phyloP scores from a whole-genome alignment of 169 alveolate species.

The Plasmodium cynomolgi region DNA sequence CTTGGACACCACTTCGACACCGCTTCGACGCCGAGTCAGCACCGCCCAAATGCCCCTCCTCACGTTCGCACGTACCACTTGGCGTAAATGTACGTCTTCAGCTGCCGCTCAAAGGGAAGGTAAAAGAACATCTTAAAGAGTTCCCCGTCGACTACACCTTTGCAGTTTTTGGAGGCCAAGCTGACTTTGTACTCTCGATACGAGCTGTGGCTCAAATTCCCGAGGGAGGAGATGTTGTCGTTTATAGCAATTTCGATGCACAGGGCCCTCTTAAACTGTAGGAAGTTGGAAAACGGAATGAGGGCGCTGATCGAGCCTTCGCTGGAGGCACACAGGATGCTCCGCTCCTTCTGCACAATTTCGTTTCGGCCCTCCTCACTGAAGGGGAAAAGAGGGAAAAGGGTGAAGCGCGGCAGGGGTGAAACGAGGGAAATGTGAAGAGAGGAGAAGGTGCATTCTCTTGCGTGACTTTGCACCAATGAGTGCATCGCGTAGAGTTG shows the following conservation, averaged over 20 bases:
- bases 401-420: neutral
- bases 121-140: constrained; percentile 46
- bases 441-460: neutral
- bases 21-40: neutral
- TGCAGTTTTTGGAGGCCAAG: constrained; percentile 18
- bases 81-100: constrained; percentile 39
- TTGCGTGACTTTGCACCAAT: neutral
- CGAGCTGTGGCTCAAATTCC: constrained; percentile 34
- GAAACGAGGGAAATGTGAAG: too few relatives aligned
- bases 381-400: neutral
- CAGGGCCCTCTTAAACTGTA: constrained; percentile 43
- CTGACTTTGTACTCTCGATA: constrained; percentile 28
- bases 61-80: constrained; percentile 22
- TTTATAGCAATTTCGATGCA: constrained; percentile 61
- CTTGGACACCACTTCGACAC: too few relatives aligned
- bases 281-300: constrained; percentile 42
- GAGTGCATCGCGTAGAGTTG: neutral
- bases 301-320: constrained; percentile 61
- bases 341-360: constrained; percentile 17
- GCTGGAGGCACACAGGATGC: constrained; percentile 64
- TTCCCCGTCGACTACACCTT: constrained; percentile 63
- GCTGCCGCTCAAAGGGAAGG: constrained; percentile 59
- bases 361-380: constrained; percentile 19
- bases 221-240: constrained; percentile 38
- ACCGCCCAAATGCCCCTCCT: neutral